Evolutionary conservation across 345 rosid species (phyloP), one percentile per base, ranked within the genome.

Genomic region (Trapa incisa): DNA sequence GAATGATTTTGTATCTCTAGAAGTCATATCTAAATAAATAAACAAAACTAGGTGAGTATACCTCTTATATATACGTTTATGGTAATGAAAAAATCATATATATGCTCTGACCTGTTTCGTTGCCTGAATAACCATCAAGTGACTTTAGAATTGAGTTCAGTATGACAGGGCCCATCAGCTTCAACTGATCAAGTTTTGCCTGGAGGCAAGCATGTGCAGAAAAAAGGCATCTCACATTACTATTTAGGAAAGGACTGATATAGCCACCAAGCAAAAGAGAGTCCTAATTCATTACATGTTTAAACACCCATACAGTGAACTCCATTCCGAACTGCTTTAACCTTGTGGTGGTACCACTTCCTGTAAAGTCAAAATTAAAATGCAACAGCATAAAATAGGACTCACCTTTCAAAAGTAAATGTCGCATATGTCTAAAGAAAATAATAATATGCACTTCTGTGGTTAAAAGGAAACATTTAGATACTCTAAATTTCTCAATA

Each of bases 291-390:
- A 41, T 86, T 82, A 93, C 97, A 76, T 93, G 98, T 84, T 93
- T 93, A 77, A 93, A 93, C 70, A 88, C 98, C 98, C 97, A 93
- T 63, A 93, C 97, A 43, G 97, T 86, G 79, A 93, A 93, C 77
- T 93, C 98, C 98, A 93, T 93, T 68, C 98, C 97, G 81, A 90
- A 75, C 76, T 88, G 98, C 85, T 87, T 90, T 81, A 93, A 75
- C 86, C 96, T 87, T 71, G 85, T 81, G 62, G 96, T 93, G 66
- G 97, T 90, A 73, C 87, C 87, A 73, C 29, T 82, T 66, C 98
- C 98, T 90, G 72, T 70, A 68, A 66, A 52, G 72, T 77, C 73
- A 29, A 39, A 67, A 78, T 61, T 33, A 72, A 64, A 65, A 73
- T 72, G 47, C 67, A 50, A 38, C 61, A 43, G 13, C 48, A 57